phyloP scores from a whole-genome alignment of 805 yeast species.

The Candida sphagnicola region DNA sequence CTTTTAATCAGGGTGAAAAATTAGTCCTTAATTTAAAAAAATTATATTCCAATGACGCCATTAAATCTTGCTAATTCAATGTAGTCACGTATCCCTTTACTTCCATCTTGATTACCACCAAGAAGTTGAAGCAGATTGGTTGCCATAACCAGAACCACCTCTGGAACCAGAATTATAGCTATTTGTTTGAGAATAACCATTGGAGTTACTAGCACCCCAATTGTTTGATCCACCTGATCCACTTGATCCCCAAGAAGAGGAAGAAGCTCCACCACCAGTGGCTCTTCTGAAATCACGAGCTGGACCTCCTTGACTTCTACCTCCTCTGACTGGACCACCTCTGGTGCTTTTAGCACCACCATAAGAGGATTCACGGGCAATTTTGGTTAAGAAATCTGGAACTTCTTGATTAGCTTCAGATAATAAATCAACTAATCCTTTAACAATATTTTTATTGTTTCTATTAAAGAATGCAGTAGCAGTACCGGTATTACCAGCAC shows the following conservation, averaged over 20 bases:
- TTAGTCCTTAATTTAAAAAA: background rate
- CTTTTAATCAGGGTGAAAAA: background rate
- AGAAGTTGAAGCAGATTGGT: constrained; percentile 32
- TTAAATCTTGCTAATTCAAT: background rate
- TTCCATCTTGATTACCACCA: constrained; percentile 34
- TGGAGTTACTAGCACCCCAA: constrained; percentile 12
- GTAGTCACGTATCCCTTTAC: background rate
- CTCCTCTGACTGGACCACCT: constrained; percentile 40
- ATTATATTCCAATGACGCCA: background rate
- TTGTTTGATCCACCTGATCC: constrained; percentile 35
- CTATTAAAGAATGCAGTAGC: constrained; percentile 99
- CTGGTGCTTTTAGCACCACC: constrained; percentile 42
- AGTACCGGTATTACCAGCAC: constrained; percentile 99
- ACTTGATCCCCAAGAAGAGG: constrained; percentile 26
- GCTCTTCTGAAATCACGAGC: constrained; percentile 52
- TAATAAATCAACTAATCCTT: constrained; percentile 82
- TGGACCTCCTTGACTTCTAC: constrained; percentile 52
- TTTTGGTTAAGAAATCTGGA: constrained; percentile 79
- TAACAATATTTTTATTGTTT: constrained; percentile 83
- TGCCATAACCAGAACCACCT: constrained; percentile 24
- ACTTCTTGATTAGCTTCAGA: constrained; percentile 97
- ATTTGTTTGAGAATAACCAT: constrained; percentile 14
- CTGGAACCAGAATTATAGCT: constrained; percentile 17
- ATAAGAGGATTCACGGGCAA: constrained; percentile 70
- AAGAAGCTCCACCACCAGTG: constrained; percentile 24